Base-by-base conservation (phyloP, 2,329 filamentous ascomycete genomes). In the Pestalotiopsis sp. region DNA sequence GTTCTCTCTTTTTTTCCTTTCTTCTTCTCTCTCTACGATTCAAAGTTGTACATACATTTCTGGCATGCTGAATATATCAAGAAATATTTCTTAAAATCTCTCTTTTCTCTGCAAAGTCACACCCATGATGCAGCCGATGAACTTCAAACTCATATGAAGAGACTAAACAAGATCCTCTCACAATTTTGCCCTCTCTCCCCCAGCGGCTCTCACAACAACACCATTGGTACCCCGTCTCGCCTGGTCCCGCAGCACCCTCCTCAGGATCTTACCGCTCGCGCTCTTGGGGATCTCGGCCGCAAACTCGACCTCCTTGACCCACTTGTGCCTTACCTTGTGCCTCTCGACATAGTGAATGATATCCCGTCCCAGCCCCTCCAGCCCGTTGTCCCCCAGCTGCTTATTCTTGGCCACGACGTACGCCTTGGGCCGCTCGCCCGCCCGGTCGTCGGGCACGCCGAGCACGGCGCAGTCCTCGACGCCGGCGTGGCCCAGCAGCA, bases 261-360 rank as follows among this genome's bases (percentile, higher is more conserved):
- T 82, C 71, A 90, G 75, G 68, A 90, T 88, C 82, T 90, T 90
- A 2, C 88, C 88, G 66, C 84, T 85, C 0, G 87, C 81, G 72
- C 84, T 88, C 80, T 90, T 90, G 0, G 88, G 88, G 38, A 91
- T 86, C 60, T 79, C 81, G 9, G 82, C 77, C 0, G 85, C 77
- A 67, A 88, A 85, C 71, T 83, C 83, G 2, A 88, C 74, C 74
- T 82, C 85, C 55, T 80, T 81, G n/a, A 88, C 73, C 77, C 82
- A 84, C 75, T 89, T 89, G 71, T 88, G 81, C 55, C 84, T 81
- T 1, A 87, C 84, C 71, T 89, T 86, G 67, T 81, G 86, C 68
- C 81, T 78, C 69, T 81, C 81, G 4, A 90, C 84, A 76, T 85
- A 89, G 11, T 78, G 73, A 13, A 86, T 76, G 24, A 88, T 75